Evolutionary conservation across 176 grass and related monocot genomes (phyloP).

Genomic region (Triticum urartu): DNA sequence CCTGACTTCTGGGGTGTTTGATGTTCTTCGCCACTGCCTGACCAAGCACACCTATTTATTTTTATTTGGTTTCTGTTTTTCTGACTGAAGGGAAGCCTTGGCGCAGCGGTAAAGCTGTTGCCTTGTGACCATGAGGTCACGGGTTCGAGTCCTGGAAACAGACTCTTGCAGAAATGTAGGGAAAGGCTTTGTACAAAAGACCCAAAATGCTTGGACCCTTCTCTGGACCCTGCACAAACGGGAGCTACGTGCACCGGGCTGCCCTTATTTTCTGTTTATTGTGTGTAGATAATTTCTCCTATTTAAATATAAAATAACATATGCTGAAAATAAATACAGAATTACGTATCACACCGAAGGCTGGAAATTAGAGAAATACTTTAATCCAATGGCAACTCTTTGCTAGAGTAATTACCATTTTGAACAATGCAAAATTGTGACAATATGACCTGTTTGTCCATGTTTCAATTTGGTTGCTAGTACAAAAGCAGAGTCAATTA

Average conservation of each 20-base stretch:
- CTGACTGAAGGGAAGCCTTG: too few relatives aligned
- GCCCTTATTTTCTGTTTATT: not conserved
- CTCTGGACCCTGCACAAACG: too few relatives aligned
- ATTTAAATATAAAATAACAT: not conserved
- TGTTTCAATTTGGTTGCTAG: not conserved
- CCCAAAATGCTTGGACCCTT: too few relatives aligned
- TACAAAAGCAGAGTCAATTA: not conserved
- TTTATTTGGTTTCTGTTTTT: not conserved
- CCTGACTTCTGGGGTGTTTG: not conserved
- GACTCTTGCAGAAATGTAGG: too few relatives aligned
- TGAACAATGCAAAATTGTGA: too few relatives aligned
- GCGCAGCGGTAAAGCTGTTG: too few relatives aligned
- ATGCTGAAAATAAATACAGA: not conserved
- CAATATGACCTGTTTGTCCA: not conserved
- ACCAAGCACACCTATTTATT: not conserved
- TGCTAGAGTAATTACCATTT: not conserved
- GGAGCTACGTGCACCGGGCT: too few relatives aligned
- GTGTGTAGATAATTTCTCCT: not conserved
- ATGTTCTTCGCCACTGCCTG: not conserved
- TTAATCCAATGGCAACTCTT: not conserved
- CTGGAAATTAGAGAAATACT: not conserved
- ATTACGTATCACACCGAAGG: not conserved
- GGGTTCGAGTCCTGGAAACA: too few relatives aligned
- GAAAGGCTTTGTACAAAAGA: too few relatives aligned
- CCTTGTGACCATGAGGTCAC: too few relatives aligned